These are phyloP conservation scores for Trifolium fragiferum DNA, from an alignment of 306 rosid genomes.

Conservation along the genomic window DNA sequence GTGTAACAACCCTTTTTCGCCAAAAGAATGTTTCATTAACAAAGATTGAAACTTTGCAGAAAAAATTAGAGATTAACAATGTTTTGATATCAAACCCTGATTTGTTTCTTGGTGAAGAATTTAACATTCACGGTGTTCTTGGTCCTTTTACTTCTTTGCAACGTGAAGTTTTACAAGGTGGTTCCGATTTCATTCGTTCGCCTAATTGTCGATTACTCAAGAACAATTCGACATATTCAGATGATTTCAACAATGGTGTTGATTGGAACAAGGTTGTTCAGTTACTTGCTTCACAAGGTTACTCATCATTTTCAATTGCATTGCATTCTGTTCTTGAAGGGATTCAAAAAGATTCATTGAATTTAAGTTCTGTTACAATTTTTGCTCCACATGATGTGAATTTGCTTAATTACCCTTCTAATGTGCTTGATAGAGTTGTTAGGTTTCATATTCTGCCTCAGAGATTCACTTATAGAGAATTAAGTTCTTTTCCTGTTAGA, in stretches of 20 bases:
- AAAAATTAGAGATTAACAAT: conserved; percentile 61
- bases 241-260: conserved; percentile 13
- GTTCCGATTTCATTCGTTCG: conserved; percentile 48
- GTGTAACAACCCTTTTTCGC: conserved; percentile 57
- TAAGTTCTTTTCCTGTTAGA: conserved; percentile 50
- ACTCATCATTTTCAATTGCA: conserved; percentile 48
- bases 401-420: conserved; percentile 42
- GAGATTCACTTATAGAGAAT: conserved; percentile 51
- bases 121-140: conserved; percentile 71
- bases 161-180: conserved; percentile 43
- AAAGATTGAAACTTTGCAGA: conserved; percentile 28
- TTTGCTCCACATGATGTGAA: conserved; percentile 71
- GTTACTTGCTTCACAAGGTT: conserved; percentile 62
- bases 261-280: conserved; percentile 63
- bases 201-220: conserved; percentile 36
- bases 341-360: conserved; percentile 49
- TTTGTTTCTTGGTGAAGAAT: conserved; percentile 49
- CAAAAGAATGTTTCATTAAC: conserved; percentile 55
- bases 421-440: conserved; percentile 58
- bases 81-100: conserved; percentile 65
- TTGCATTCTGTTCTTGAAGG: conserved; percentile 64
- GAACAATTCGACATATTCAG: background rate
- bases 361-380: conserved; percentile 52
- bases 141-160: conserved; percentile 57
- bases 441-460: conserved; percentile 75